Evolutionary conservation across 345 rosid genomes (phyloP).

Genomic region (Brassica carinata): DNA sequence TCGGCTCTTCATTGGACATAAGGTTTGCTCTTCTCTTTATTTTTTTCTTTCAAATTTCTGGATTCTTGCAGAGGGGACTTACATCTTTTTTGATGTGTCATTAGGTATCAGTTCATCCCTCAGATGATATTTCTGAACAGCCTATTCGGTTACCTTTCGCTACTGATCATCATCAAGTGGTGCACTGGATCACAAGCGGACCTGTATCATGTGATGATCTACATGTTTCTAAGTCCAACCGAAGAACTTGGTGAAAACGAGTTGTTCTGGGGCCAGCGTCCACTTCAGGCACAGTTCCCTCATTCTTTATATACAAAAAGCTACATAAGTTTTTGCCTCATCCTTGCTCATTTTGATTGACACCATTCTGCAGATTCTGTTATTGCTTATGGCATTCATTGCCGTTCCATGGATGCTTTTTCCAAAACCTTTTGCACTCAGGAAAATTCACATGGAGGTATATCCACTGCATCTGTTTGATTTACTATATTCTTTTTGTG

Average conservation of each 20-base stretch:
- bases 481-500: neutral
- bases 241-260: slow-evolving; percentile 87
- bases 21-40: slow-evolving; percentile 45
- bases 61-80: neutral
- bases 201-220: slow-evolving; percentile 98
- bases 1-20: slow-evolving; percentile 69
- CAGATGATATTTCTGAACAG: slow-evolving; percentile 94
- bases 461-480: slow-evolving; percentile 9
- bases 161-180: slow-evolving; percentile 93
- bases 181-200: slow-evolving; percentile 98
- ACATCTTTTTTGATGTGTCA: slow-evolving; percentile 30
- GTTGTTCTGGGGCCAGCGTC: slow-evolving; percentile 94
- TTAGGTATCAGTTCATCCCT: slow-evolving; percentile 96
- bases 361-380: slow-evolving; percentile 60
- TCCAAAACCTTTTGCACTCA: slow-evolving; percentile 92
- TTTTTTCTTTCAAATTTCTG: neutral
- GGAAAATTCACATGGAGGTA: slow-evolving; percentile 84
- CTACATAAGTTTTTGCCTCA: slow-evolving; percentile 10
- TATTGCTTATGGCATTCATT: slow-evolving; percentile 73
- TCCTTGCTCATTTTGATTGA: slow-evolving; percentile 20
- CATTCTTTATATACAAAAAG: neutral
- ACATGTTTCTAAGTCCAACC: slow-evolving; percentile 96
- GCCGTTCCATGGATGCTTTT: slow-evolving; percentile 99
- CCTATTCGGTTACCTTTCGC: slow-evolving; percentile 93
- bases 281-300: slow-evolving; percentile 68